phyloP scores from a whole-genome alignment of 371 early-diverging fungal genomes.

The Zychaea mexicana region DNA sequence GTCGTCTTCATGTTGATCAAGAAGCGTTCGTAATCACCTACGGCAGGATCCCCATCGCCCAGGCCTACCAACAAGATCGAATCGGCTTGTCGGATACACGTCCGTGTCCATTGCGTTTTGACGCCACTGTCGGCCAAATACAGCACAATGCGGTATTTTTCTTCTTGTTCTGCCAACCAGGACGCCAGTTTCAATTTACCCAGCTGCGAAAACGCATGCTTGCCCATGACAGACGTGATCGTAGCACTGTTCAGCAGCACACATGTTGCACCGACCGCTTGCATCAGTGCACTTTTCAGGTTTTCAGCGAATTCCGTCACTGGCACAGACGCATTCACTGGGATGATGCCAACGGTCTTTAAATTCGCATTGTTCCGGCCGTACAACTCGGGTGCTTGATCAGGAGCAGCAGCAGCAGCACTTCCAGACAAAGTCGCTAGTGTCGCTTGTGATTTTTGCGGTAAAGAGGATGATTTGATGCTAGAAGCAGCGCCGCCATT shows the following conservation, averaged over 20 bases:
- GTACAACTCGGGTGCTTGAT: conserved; percentile 51
- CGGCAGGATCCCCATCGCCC: conserved; percentile 85
- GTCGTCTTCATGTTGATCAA: conserved; percentile 94
- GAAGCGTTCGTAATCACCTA: conserved; percentile 92
- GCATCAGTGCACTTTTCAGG: conserved; percentile 73
- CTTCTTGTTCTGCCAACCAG: conserved; percentile 96
- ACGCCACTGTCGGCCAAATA: conserved; percentile 94
- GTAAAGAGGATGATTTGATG: neutral
- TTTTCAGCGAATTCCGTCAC: conserved; percentile 86
- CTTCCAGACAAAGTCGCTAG: no score
- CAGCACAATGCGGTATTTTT: conserved; percentile 81
- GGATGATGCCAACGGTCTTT: conserved; percentile 92
- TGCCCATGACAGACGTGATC: conserved; percentile 82
- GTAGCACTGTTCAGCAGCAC: conserved; percentile 80
- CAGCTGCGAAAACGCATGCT: conserved; percentile 88
- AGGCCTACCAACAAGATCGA: conserved; percentile 92
- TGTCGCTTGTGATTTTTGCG: neutral
- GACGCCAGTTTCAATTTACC: conserved; percentile 89
- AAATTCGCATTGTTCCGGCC: conserved; percentile 88
- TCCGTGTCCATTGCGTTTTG: conserved; percentile 92
- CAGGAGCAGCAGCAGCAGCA: conserved; percentile 8
- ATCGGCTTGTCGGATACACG: conserved; percentile 96
- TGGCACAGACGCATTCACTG: conserved; percentile 84
- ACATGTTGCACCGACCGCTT: conserved; percentile 74
- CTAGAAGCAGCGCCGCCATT: neutral